Evolutionary conservation across 106 monocot genomes (phyloP).

Genomic region (Dendrobium catenatum): DNA sequence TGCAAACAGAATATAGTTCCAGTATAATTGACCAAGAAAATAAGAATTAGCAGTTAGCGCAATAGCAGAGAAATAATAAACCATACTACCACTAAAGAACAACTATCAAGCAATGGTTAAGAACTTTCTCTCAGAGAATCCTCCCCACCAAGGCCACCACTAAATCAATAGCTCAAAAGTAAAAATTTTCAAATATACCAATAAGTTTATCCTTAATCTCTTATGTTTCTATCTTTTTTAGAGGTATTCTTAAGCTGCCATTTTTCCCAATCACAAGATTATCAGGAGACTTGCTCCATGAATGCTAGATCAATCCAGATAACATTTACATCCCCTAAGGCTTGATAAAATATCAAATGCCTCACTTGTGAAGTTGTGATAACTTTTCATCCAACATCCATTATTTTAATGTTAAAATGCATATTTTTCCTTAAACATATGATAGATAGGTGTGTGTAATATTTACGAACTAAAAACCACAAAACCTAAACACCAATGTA

Average conservation of each 20-base stretch:
- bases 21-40: constrained; percentile 2
- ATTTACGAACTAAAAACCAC: not conserved
- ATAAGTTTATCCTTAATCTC: not conserved
- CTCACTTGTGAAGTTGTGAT: not conserved
- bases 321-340: not conserved
- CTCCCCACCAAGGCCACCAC: not conserved
- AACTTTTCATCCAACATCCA: not conserved
- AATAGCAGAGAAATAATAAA: not conserved
- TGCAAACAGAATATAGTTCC: constrained; percentile 8
- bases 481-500: not conserved
- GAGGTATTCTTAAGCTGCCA: not conserved
- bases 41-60: not conserved
- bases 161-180: not conserved
- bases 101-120: not conserved
- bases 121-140: not conserved
- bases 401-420: not conserved
- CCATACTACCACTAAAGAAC: not conserved
- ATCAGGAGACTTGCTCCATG: not conserved
- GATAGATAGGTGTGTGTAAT: not conserved
- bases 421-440: not conserved
- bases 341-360: no score
- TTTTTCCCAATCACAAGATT: not conserved
- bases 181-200: not conserved
- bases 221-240: not conserved
- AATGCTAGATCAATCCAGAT: not conserved